phyloP scores from a whole-genome alignment of 768 basidiomycete genomes.

The Austroboletus eburneus region DNA sequence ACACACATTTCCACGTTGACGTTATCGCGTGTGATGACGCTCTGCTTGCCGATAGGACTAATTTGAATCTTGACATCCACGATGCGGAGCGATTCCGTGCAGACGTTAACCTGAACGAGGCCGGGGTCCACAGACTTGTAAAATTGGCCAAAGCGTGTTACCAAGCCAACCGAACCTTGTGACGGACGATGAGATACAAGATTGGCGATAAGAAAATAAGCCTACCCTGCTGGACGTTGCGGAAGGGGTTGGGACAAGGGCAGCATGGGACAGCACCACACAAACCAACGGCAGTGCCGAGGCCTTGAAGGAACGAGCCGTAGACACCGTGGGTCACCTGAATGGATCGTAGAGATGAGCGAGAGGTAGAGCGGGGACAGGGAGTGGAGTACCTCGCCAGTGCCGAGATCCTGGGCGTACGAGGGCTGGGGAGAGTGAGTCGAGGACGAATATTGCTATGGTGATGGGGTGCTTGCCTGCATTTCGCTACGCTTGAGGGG shows the following conservation, averaged over 20 bases:
- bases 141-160: conserved; percentile 93
- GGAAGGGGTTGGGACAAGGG: conserved; percentile 82
- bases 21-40: conserved; percentile 93
- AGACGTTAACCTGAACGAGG: conserved; percentile 88
- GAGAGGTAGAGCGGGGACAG: neutral
- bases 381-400: conserved; percentile 41
- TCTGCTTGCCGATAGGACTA: conserved; percentile 78
- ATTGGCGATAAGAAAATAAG: neutral
- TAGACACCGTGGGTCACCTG: conserved; percentile 82
- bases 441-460: neutral
- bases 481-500: conserved; percentile 81
- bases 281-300: conserved; percentile 66
- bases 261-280: conserved; percentile 79
- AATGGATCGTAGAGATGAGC: neutral
- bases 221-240: conserved; percentile 77
- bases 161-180: conserved; percentile 81
- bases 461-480: conserved; percentile 59
- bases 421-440: conserved; percentile 54
- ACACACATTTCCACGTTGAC: conserved; percentile 86
- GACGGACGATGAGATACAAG: conserved; percentile 16
- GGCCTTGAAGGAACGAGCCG: conserved; percentile 69
- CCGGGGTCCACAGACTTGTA: conserved; percentile 96
- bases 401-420: conserved; percentile 87
- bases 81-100: conserved; percentile 80
- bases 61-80: conserved; percentile 98